Evolutionary conservation across 768 basidiomycete species (phyloP), one percentile per base, ranked within the genome.

Genomic region (Xerocomellus chrysenteron): DNA sequence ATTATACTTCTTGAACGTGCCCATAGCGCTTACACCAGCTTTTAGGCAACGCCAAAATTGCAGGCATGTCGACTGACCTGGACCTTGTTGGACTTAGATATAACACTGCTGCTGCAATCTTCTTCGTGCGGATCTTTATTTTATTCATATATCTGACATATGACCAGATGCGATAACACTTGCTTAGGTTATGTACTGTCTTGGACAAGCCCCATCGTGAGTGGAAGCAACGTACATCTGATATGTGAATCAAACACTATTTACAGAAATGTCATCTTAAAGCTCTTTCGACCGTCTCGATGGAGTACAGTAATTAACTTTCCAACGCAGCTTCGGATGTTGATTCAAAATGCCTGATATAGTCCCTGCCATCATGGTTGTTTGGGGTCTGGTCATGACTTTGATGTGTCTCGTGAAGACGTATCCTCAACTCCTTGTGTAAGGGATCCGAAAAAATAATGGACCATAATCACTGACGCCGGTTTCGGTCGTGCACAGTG

Each of bases 1-100:
- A 26, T 39, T 41, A 9, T 28, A 32, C 9, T 0, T 30, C 40
- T 47, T 28, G 17, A 32, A 39, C 43, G 2, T 14, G 10, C 44
- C 19, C 49, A 32, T 44, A 9, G 10, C 13, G 13, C 56, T 63
- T n/a, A 68, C 10, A 16, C 48, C 14, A 50, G 14, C 17, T 39
- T n/a, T 44, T 26, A 78, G 77, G 68, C 48, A 78, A 78, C 40
- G 76, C 77, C 2, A 66, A 66, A 65, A 69, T 82, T 35, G 80
- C 79, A 7, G 80, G 80, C 9, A 77, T 81, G 79, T 63, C 66
- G 13, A 54, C 42, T 4, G 78, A 80, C 53, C 60, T 76, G 44
- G 11, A 74, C 11, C 69, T 76, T 28, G 45, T 59, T 3, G 75
- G 76, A 10, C 64, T 74, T 8, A 67, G 65, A 53, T 76, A 77